Percentiles rank a stretch among this genome's conserved stretches.
These are phyloP conservation scores for Fusarium cicatricum DNA, from an alignment of 2,329 filamentous ascomycete species.

Conservation along the genomic window DNA sequence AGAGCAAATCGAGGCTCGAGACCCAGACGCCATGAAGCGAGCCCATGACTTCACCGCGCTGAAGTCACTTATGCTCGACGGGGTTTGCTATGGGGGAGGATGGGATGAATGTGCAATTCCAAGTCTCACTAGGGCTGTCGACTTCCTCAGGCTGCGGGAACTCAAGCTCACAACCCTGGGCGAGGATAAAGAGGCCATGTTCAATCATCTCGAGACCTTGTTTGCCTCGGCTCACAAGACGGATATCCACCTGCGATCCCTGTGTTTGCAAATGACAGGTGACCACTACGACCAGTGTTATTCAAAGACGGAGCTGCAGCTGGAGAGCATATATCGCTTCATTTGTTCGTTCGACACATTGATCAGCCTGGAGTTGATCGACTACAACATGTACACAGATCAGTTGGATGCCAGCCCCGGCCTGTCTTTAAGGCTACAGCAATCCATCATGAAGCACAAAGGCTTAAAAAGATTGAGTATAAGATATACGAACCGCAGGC, in stretches of 20 bases:
- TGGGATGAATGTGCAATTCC: rapidly evolving
- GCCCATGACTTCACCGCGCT: background rate
- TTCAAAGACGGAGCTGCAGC: background rate
- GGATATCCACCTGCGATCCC: background rate
- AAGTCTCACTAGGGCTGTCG: background rate
- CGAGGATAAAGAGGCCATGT: background rate
- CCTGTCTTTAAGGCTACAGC: background rate
- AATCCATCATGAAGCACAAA: background rate
- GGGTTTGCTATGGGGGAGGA: background rate
- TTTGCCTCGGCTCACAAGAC: background rate
- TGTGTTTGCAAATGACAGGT: background rate
- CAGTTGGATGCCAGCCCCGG: rapidly evolving
- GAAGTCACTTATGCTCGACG: background rate
- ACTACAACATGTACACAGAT: background rate
- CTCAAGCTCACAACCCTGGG: background rate
- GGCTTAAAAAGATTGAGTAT: background rate
- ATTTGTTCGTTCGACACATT: slow-evolving; percentile 5
- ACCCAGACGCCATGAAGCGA: background rate
- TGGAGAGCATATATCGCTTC: slow-evolving; percentile 7
- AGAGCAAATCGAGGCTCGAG: background rate
- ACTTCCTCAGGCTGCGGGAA: slow-evolving; percentile 8
- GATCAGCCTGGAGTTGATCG: background rate
- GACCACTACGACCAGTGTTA: rapidly evolving
- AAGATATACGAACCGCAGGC: background rate
- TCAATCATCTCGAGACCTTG: background rate